Evolutionary conservation across 306 rosid genomes (phyloP).

Genomic region (Cucumis hystrix): DNA sequence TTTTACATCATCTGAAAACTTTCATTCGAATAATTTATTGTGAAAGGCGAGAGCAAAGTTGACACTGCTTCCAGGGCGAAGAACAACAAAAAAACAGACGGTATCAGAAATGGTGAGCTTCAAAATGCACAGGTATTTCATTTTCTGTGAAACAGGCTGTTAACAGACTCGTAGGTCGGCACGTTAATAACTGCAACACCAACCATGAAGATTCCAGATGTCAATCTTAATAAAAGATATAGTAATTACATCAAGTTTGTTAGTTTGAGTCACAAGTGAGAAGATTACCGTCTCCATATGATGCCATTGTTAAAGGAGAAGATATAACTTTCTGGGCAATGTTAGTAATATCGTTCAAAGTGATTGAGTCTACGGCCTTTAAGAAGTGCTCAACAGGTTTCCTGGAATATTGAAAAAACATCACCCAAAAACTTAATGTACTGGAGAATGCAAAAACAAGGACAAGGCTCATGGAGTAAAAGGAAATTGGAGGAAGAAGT

Average conservation of each 20-base stretch:
- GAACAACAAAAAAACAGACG: background rate
- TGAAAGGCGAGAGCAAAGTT: background rate
- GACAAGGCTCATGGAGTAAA: background rate
- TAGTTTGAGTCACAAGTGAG: background rate
- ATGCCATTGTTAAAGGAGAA: conserved; percentile 93
- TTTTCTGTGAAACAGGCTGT: conserved; percentile 49
- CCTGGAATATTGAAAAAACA: conserved; percentile 31
- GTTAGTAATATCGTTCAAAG: conserved; percentile 48
- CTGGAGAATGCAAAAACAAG: background rate
- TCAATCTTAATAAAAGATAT: background rate
- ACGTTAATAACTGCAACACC: conserved; percentile 55
- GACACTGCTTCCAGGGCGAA: background rate
- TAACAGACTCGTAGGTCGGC: conserved; percentile 70
- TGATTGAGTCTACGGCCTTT: conserved; percentile 68
- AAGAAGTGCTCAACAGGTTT: conserved; percentile 79
- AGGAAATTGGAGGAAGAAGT: background rate
- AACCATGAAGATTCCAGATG: background rate
- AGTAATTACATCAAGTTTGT: background rate
- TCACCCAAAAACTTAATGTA: background rate
- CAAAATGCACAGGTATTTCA: conserved; percentile 22
- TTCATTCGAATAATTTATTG: background rate
- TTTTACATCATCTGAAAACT: conserved; percentile 1
- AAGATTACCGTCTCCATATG: conserved; percentile 75
- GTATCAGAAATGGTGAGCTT: background rate
- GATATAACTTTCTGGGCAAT: conserved; percentile 61